Evolutionary conservation across 805 yeast species (phyloP).

Genomic region (Candida peoriensis): DNA sequence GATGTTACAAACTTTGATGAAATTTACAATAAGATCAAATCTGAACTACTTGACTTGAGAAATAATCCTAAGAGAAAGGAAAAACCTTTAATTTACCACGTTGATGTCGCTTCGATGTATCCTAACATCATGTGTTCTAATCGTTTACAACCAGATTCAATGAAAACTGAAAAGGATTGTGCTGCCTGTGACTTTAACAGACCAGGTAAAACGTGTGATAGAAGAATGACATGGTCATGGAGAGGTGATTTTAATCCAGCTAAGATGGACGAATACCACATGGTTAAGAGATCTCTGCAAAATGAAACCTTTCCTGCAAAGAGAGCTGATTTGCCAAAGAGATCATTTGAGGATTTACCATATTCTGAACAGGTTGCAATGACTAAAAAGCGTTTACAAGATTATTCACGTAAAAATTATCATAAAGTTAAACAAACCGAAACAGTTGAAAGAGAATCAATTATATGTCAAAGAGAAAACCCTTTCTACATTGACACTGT

Average conservation of each 20-base stretch:
- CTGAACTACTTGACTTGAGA: conserved; percentile 52
- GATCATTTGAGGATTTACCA: conserved; percentile 71
- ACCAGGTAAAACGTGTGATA: conserved; percentile 90
- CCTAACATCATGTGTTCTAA: conserved; percentile 98
- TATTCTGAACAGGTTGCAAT: conserved; percentile 71
- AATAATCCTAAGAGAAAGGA: conserved; percentile 63
- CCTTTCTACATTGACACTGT: conserved; percentile 97
- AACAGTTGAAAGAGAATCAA: conserved; percentile 84
- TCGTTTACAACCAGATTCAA: conserved; percentile 95
- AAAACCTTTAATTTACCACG: conserved; percentile 87
- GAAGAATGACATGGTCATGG: conserved; percentile 95
- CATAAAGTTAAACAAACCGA: conserved; percentile 77
- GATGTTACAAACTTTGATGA: conserved; percentile 81
- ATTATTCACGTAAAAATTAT: conserved; percentile 81
- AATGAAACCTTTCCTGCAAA: conserved; percentile 70
- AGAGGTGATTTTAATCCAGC: conserved; percentile 96
- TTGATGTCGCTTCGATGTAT: conserved; percentile 99
- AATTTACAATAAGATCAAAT: conserved; percentile 53
- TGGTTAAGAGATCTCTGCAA: conserved; percentile 80
- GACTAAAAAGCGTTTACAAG: conserved; percentile 73
- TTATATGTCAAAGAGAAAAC: conserved; percentile 94
- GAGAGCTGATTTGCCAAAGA: conserved; percentile 48
- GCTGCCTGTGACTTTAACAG: conserved; percentile 96
- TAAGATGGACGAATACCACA: conserved; percentile 81
- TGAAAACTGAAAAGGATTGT: conserved; percentile 92